Base-by-base conservation (phyloP, 441 rosid genomes). In the Raphanus hybrid region DNA sequence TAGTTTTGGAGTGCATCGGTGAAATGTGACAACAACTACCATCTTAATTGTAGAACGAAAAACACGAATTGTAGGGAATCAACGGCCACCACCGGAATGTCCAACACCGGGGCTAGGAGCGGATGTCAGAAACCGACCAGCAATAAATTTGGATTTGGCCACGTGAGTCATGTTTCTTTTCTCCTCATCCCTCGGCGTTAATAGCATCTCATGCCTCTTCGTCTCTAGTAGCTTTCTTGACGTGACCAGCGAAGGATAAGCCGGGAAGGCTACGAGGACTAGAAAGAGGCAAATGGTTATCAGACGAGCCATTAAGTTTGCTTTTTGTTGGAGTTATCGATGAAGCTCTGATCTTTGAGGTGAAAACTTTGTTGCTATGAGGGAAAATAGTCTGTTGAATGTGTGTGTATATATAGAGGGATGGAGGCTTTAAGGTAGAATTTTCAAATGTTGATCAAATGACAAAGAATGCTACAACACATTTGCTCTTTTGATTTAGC, bases 31-130 rank as follows among this genome's bases (percentile, higher is more conserved):
- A 23, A 58, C 27, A n/a, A n/a, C n/a, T n/a, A n/a, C n/a, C n/a
- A 55, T 14, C 57, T 14, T 50, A 54, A 6, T 54, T 16, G 23
- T 16, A 54, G 16, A n/a, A 35, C 16, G 8, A 54, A 16, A 54
- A 54, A 54, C 11, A 54, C 4, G 27, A 18, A 55, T 3, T 5
- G 18, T 23, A 55, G 11, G 12, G 27, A 18, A 55, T 55, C 60
- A 55, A 16, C 27, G 60, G 27, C 60, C 12, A 55, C 60, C 27
- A 52, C 58, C 27, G 2, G 27, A 55, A 55, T 55, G 11, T 55
- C 60, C 60, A 55, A 8, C 60, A 55, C 60, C 60, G 3, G 60
- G 26, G 60, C 60, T 55, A 55, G 60, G 60, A 55, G 27, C 27
- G 11, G 60, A 55, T 55, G 3, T 8, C 12, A 7, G 12, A 55